Conservation (phyloP, 2,329 filamentous ascomycete genomes). For the Penicillium sp. region DNA sequence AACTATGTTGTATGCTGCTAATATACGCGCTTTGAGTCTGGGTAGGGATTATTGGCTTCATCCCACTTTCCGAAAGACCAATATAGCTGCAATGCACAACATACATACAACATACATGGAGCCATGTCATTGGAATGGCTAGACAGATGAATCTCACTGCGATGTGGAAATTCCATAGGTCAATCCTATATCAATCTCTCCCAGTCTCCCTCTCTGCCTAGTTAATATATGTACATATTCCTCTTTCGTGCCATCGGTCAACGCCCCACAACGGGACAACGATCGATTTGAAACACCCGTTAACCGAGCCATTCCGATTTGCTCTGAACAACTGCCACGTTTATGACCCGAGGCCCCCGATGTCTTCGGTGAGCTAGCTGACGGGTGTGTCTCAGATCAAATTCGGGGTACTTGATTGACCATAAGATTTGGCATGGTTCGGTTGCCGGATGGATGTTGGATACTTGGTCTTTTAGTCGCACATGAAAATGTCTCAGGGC, state of each 20-base stretch:
- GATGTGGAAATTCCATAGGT: too few relatives aligned
- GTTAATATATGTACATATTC: too few relatives aligned
- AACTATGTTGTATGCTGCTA: too few relatives aligned
- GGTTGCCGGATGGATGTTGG: background rate
- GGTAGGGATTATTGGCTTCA: too few relatives aligned
- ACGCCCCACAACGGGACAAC: constrained; percentile 27
- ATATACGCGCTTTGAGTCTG: too few relatives aligned
- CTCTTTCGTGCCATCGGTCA: background rate
- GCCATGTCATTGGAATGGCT: too few relatives aligned
- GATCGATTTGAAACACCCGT: constrained; percentile 25
- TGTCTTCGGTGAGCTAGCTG: constrained; percentile 19
- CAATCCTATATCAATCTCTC: too few relatives aligned
- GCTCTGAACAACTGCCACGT: constrained; percentile 13
- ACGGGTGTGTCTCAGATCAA: constrained; percentile 13
- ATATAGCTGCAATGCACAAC: too few relatives aligned
- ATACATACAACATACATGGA: too few relatives aligned
- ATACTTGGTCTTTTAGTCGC: background rate
- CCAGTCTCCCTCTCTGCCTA: too few relatives aligned
- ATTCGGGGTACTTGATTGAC: background rate
- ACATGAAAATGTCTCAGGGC: background rate
- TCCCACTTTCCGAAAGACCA: too few relatives aligned
- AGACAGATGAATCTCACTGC: too few relatives aligned
- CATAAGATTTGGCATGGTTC: background rate
- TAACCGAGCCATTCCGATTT: constrained; percentile 30
- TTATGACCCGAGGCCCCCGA: constrained; percentile 19